phyloP scores from a whole-genome alignment of 345 rosid genomes.

The Nephelium lappaceum region DNA sequence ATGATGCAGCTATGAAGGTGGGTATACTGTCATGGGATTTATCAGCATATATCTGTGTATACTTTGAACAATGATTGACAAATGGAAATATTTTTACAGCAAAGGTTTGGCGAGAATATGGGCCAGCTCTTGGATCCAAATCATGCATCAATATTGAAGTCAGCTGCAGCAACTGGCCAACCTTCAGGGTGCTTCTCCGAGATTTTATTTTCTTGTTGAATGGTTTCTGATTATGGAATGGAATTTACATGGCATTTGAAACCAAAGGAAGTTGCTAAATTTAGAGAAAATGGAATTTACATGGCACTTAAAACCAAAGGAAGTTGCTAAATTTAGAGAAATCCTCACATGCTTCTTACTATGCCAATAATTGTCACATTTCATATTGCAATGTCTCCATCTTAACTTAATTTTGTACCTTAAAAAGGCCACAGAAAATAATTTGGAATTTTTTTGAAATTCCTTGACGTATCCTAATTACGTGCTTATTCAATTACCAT shows the following conservation, averaged over 20 bases:
- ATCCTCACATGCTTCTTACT: neutral
- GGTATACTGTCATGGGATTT: constrained; percentile 16
- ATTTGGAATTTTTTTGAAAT: neutral
- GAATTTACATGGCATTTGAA: neutral
- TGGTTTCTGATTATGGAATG: constrained; percentile 8
- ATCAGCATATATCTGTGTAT: neutral
- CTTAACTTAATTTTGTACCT: neutral
- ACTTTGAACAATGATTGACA: constrained; percentile 6
- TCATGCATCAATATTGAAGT: constrained; percentile 85
- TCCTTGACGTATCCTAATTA: neutral
- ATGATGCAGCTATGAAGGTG: constrained; percentile 86
- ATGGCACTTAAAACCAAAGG: neutral
- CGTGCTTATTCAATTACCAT: neutral
- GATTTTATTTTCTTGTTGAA: constrained; percentile 14
- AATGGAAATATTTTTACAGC: constrained; percentile 42
- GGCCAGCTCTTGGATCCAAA: constrained; percentile 88
- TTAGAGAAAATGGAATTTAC: neutral
- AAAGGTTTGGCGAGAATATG: constrained; percentile 82
- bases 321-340: neutral
- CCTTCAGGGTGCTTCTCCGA: constrained; percentile 76
- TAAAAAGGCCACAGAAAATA: neutral
- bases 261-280: neutral
- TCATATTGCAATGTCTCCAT: neutral
- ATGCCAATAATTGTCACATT: neutral
- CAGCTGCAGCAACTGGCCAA: constrained; percentile 76